phyloP scores from a whole-genome alignment of 139 green algal species.

The Haematococcus sp. region DNA sequence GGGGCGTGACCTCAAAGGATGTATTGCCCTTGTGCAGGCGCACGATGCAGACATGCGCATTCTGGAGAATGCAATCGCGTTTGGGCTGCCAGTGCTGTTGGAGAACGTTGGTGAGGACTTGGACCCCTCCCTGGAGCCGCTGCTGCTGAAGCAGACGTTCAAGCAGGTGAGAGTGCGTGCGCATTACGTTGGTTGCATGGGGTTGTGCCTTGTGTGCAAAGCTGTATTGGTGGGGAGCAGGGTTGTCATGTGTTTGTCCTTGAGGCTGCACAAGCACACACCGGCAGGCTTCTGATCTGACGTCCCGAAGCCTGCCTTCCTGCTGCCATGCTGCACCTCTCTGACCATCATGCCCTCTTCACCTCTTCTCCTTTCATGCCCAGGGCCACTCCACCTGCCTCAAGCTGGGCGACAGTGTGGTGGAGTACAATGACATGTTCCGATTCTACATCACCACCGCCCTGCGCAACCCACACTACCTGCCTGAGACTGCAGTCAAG shows the following conservation, averaged over 20 bases:
- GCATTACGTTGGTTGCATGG: too few relatives aligned
- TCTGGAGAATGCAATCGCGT: constrained; percentile 62
- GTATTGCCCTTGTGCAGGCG: too few relatives aligned
- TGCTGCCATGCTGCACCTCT: too few relatives aligned
- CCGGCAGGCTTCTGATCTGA: too few relatives aligned
- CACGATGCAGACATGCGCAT: constrained; percentile 66
- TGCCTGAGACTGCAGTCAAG: constrained; percentile 71
- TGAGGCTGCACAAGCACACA: too few relatives aligned
- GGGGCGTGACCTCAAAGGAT: too few relatives aligned
- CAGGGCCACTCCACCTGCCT: constrained; percentile 54
- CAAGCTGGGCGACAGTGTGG: constrained; percentile 73
- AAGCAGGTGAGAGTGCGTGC: constrained; percentile 21
- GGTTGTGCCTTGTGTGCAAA: too few relatives aligned
- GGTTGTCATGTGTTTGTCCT: too few relatives aligned
- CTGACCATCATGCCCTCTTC: too few relatives aligned
- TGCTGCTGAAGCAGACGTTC: constrained; percentile 60
- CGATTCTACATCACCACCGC: constrained; percentile 36
- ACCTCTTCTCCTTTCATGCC: too few relatives aligned
- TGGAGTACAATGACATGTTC: constrained; percentile 56
- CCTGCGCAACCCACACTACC: constrained; percentile 72
- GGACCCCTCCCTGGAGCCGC: constrained; percentile 67
- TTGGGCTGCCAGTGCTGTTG: constrained; percentile 39
- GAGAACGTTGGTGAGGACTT: constrained; percentile 37
- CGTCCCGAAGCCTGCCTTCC: too few relatives aligned
- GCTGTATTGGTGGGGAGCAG: too few relatives aligned